Base-by-base conservation (phyloP, 805 yeast genomes). In the Nakazawaea wickerhamii region DNA sequence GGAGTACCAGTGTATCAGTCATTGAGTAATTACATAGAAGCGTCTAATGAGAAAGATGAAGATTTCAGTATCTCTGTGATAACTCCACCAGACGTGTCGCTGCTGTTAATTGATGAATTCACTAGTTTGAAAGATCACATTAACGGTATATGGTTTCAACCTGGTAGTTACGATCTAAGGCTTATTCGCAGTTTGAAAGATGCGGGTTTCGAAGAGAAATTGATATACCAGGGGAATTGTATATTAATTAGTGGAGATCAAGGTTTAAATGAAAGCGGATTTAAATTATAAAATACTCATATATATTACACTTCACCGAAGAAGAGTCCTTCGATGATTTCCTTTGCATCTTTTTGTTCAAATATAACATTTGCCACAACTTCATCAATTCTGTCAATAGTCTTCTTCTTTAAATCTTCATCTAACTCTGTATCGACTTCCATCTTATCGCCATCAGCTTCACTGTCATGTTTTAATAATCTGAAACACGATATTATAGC, bases 111-210 rank as follows among this genome's bases (percentile, higher is more conserved):
- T 28, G 58, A 66, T 9, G 67, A 67, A 13, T 60, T 75, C 44
- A 52, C 59, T 23, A 40, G 54, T 13, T 41, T 54, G 5, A 55
- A 8, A 49, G 38, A 7, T 5, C 48, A 61, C 0, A 61, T 83
- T 13, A 73, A 72, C 51, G 78, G 81, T 1, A 63, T 84, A 13
- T 87, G 95, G 95, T 79, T 84, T 50, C 95, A 86, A 55, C 95
- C 95, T 0, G 95, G 95, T 0, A 74, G 88, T 18, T 84, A 75
- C 50, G 79, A 82, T 52, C 54, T 56, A 2, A 68, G 64, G 10
- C 75, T 74, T 3, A 63, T 82, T 14, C 63, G 70, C 1, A 59
- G 44, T 15, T 51, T 55, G 14, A n/a, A 55, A 51, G 36, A 54
- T 47, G 25, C 57, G 59, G 45, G 73, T 62, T n/a, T 56, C 20